Base-by-base conservation (phyloP, 352 stramenopile species). In the Phytophthora sp. region DNA sequence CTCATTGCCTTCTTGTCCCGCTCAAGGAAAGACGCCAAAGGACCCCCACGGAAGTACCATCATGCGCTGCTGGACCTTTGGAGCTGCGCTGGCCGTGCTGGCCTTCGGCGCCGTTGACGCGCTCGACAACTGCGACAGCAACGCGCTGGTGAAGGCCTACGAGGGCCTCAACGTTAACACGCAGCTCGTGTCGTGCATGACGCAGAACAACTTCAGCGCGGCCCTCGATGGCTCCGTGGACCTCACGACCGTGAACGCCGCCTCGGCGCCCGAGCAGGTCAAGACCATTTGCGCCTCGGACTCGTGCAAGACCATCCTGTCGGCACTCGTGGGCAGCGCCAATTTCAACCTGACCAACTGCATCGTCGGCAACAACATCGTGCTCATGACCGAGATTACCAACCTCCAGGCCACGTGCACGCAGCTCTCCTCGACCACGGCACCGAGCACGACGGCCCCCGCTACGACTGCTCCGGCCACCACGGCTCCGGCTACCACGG, bases 311-410 rank as follows among this genome's bases (percentile, higher is more conserved):
- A 83, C 72, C 20, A 72, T 83, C 32, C 55, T 86, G 23, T 66
- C 77, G 34, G 62, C 63, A 20, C 70, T 86, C 31, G 75, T 82
- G 20, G 58, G 28, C 31, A 86, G 74, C 58, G 66, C 62, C 42
- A 81, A 74, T 62, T 86, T 86, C 32, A 74, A 77, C 37, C 48
- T 81, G 27, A 82, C 71, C 35, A 72, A 86, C 74, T 86, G 76
- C 68, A 83, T 79, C 15, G 73, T 86, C 39, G 72, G 74, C n/a
- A 59, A 78, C 31, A 72, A 67, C 42, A 68, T 79, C 31, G 76
- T 83, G 37, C 62, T 86, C 38, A 81, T 76, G 74, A 61, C 68
- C 35, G 67, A 86, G 65, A 74, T 86, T 30, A 51, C 54, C 23
- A 78, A 72, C 34, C 74, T 86, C 11, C 59, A 79, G 23, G 55